Evolutionary conservation across 352 stramenopile genomes (phyloP).

Genomic region (Pythium rishiriense): DNA sequence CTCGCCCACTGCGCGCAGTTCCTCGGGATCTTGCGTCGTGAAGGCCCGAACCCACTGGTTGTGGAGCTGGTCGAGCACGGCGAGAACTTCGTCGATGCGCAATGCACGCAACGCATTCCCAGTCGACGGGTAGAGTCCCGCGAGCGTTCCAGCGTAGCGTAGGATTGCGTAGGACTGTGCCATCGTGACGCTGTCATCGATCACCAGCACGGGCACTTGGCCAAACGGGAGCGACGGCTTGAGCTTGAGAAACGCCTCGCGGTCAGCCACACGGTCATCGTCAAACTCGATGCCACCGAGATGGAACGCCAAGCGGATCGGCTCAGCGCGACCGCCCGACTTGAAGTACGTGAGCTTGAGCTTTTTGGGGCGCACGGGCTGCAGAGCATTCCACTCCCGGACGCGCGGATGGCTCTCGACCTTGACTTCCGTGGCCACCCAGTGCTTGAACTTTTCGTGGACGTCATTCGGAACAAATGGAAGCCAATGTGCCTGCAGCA

Average conservation of each 20-base stretch:
- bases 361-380: not conserved
- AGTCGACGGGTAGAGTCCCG: conserved; percentile 26
- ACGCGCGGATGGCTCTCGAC: conserved; percentile 2
- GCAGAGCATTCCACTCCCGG: not conserved
- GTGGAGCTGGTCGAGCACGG: conserved; percentile 34
- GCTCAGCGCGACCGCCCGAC: conserved; percentile 26
- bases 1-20: conserved; percentile 29
- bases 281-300: conserved; percentile 34
- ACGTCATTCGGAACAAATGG: conserved; percentile 6
- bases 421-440: not conserved
- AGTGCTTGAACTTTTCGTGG: conserved; percentile 6
- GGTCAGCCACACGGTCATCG: conserved; percentile 30
- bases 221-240: conserved; percentile 28
- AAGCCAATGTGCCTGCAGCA: not conserved
- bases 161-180: conserved; percentile 53
- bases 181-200: conserved; percentile 18
- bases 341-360: conserved; percentile 48
- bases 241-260: conserved; percentile 20
- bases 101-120: conserved; percentile 1
- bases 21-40: conserved; percentile 27
- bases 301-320: conserved; percentile 29
- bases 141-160: conserved; percentile 57
- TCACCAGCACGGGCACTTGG: conserved; percentile 31
- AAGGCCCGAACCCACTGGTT: conserved; percentile 20
- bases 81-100: conserved; percentile 40